phyloP scores from a whole-genome alignment of 768 basidiomycete species.

The Termitomyces sp. region DNA sequence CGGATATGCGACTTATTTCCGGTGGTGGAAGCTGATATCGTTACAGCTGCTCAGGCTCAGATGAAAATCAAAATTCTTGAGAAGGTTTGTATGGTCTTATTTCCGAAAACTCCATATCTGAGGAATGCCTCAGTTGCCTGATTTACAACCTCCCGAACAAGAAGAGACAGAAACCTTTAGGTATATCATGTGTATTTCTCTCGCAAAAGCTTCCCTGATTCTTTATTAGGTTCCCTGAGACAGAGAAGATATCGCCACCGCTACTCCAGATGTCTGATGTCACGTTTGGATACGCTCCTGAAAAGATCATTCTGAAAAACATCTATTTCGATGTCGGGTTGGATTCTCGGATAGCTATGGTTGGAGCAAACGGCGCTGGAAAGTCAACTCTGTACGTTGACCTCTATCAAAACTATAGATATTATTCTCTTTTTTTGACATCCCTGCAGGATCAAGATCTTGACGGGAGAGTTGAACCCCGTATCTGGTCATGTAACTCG shows the following conservation, averaged over 20 bases:
- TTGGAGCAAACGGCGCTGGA: slow-evolving; percentile 94
- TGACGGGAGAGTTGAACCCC: slow-evolving; percentile 82
- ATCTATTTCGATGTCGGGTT: slow-evolving; percentile 90
- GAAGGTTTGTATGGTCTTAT: slow-evolving; percentile 47
- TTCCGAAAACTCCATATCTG: neutral
- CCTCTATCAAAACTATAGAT: neutral
- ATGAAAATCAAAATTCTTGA: slow-evolving; percentile 74
- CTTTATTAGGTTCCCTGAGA: slow-evolving; percentile 76
- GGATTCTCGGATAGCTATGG: slow-evolving; percentile 94
- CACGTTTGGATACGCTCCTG: slow-evolving; percentile 81
- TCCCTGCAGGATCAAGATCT: slow-evolving; percentile 75
- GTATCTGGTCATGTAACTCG: slow-evolving; percentile 78
- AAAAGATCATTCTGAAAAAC: slow-evolving; percentile 72
- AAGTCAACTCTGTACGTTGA: slow-evolving; percentile 85
- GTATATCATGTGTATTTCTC: slow-evolving; percentile 31
- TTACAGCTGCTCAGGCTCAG: slow-evolving; percentile 81
- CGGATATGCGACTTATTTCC: neutral
- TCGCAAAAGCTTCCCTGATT: neutral
- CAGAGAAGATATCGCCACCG: slow-evolving; percentile 97
- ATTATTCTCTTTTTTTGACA: neutral
- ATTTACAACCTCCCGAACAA: slow-evolving; percentile 87
- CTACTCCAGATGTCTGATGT: slow-evolving; percentile 90
- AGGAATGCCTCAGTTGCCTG: slow-evolving; percentile 63
- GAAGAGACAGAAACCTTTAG: slow-evolving; percentile 94
- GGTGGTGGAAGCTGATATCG: neutral